Conservation (phyloP, 768 basidiomycete genomes). For the Tylopilus subfusipes region DNA sequence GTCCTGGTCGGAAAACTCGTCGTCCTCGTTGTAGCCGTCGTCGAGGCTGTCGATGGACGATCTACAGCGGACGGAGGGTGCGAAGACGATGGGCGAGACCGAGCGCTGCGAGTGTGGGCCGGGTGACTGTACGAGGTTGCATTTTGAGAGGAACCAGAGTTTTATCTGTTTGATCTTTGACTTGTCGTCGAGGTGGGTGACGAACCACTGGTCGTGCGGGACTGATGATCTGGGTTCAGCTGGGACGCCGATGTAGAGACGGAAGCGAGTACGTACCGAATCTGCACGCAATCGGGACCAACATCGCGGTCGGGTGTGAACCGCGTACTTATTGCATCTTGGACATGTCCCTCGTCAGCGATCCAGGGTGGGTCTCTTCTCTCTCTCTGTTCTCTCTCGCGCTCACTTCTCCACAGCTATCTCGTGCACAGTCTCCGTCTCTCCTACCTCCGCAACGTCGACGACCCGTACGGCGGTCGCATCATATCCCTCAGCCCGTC, state of each 20-base stretch:
- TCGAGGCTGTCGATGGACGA: slow-evolving; percentile 25
- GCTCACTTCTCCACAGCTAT: slow-evolving; percentile 39
- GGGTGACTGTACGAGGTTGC: slow-evolving; percentile 39
- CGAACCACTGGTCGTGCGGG: slow-evolving; percentile 72
- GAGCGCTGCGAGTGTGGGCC: slow-evolving; percentile 36
- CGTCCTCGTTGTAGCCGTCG: slow-evolving; percentile 31
- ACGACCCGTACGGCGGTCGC: slow-evolving; percentile 80
- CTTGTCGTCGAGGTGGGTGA: slow-evolving; percentile 59
- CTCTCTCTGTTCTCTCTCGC: neutral
- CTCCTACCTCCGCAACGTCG: slow-evolving; percentile 82
- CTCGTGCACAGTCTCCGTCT: slow-evolving; percentile 84
- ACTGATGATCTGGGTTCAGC: slow-evolving; percentile 37
- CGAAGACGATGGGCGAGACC: slow-evolving; percentile 70
- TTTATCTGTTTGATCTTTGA: slow-evolving; percentile 66
- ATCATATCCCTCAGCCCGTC: slow-evolving; percentile 77
- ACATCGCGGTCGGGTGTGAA: neutral
- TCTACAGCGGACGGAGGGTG: slow-evolving; percentile 25
- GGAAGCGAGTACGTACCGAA: slow-evolving; percentile 42
- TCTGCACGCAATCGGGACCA: slow-evolving; percentile 51
- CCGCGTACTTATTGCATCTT: too few relatives aligned
- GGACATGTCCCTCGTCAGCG: slow-evolving; percentile 61
- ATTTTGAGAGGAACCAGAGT: slow-evolving; percentile 57
- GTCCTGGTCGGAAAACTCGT: slow-evolving; percentile 32
- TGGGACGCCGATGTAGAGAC: neutral
- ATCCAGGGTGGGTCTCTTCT: slow-evolving; percentile 47